These are phyloP conservation scores for Gastrolobium villosum DNA, from an alignment of 306 rosid genomes.

Conservation along the genomic window DNA sequence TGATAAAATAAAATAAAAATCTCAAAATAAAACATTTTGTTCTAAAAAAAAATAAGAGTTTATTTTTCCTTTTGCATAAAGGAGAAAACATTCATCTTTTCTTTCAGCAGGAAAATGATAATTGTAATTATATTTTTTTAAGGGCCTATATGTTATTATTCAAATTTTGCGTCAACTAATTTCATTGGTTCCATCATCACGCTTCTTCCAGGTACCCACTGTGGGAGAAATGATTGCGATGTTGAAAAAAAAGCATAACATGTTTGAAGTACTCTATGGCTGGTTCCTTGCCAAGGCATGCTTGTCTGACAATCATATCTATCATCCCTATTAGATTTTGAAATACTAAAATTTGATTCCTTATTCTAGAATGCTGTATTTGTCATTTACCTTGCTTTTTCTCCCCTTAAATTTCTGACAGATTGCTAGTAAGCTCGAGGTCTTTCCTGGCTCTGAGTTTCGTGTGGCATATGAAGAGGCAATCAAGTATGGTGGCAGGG, in stretches of 20 bases:
- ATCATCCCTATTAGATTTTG: constrained; percentile 7
- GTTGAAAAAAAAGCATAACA: constrained; percentile 88
- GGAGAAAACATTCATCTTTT: background rate
- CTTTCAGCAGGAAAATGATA: background rate
- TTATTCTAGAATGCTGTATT: constrained; percentile 34
- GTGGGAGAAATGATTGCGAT: constrained; percentile 77
- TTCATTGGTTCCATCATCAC: constrained; percentile 38
- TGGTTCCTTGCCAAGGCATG: constrained; percentile 98
- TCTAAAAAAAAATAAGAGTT: background rate
- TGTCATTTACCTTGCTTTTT: constrained; percentile 20
- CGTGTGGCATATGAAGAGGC: constrained; percentile 98
- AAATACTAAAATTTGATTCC: constrained; percentile 24
- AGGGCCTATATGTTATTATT: constrained; percentile 18
- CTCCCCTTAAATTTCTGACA: constrained; percentile 48
- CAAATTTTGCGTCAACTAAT: background rate
- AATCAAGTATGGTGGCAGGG: constrained; percentile 89
- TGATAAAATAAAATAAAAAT: too few species aligned
- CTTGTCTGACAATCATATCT: constrained; percentile 36
- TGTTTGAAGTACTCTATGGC: constrained; percentile 84
- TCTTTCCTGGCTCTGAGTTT: constrained; percentile 94
- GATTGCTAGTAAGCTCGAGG: constrained; percentile 91
- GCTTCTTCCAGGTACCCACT: constrained; percentile 77
- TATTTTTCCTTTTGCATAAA: background rate
- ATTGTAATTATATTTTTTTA: constrained; percentile 13
- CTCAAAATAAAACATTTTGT: too few species aligned